A percentile compares a stretch with the other conserved stretches of the same genome.
phyloP scores from a whole-genome alignment of 225 moss, liverwort and hornwort species.

The Thuidium tamariscinum region DNA sequence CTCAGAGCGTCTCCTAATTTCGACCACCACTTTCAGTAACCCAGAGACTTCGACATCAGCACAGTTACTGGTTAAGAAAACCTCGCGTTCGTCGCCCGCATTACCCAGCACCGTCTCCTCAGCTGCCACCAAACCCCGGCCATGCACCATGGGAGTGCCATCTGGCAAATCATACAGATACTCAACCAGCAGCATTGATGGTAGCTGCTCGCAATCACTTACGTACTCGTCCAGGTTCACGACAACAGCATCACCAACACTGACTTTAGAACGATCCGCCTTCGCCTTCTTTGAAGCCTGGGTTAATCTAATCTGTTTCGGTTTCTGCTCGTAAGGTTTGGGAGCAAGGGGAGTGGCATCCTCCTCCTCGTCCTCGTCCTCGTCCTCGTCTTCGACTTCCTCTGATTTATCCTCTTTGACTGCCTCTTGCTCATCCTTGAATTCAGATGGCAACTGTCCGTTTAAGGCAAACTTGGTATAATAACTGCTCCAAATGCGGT shows the following conservation, averaged over 20 bases:
- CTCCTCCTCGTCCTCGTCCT: constrained; percentile 58
- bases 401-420: constrained; percentile 33
- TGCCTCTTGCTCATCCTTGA: constrained; percentile 10
- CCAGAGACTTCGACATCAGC: constrained; percentile 64
- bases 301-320: constrained; percentile 16
- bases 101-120: constrained; percentile 72
- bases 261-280: constrained; percentile 23
- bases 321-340: constrained; percentile 17
- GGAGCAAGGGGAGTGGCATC: constrained; percentile 27
- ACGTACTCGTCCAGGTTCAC: constrained; percentile 39
- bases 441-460: constrained; percentile 3
- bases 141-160: constrained; percentile 73
- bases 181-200: constrained; percentile 60
- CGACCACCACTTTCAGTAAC: constrained; percentile 22
- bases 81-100: constrained; percentile 66
- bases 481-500: constrained; percentile 74
- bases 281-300: constrained; percentile 17
- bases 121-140: constrained; percentile 56
- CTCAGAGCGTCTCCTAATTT: constrained; percentile 56
- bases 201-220: constrained; percentile 17
- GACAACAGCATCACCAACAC: constrained; percentile 53
- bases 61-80: constrained; percentile 67
- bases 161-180: constrained; percentile 59
- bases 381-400: constrained; percentile 37
- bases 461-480: constrained; percentile 24